A percentile compares a stretch with the other conserved stretches of the same genome.
Evolutionary conservation across 768 basidiomycete species (phyloP).

Genomic region (Leccinum subtestaceum): DNA sequence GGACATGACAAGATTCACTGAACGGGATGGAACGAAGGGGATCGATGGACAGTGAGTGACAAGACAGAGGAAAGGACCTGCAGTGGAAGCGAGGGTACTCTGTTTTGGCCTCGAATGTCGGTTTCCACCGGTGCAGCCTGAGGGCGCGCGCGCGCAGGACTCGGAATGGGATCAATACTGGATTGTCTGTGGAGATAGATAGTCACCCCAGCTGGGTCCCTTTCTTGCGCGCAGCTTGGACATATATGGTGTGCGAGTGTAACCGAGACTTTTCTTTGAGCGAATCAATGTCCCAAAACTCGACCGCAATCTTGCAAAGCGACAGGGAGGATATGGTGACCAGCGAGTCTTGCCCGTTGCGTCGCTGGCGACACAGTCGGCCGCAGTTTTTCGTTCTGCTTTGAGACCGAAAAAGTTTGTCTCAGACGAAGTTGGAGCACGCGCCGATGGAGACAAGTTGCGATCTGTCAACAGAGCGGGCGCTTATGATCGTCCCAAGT

Average conservation of each 20-base stretch:
- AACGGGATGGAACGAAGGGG: slow-evolving; percentile 45
- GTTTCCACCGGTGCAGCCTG: slow-evolving; percentile 44
- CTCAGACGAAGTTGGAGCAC: slow-evolving; percentile 37
- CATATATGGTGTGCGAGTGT: slow-evolving; percentile 84
- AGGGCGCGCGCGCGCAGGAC: slow-evolving; percentile 35
- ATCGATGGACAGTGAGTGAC: slow-evolving; percentile 36
- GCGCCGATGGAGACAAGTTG: slow-evolving; percentile 21
- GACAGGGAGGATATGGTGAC: slow-evolving; percentile 74
- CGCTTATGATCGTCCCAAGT: background rate
- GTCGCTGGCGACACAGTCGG: slow-evolving; percentile 42
- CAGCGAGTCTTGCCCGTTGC: slow-evolving; percentile 47
- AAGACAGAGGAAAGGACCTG: slow-evolving; percentile 28
- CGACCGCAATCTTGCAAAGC: slow-evolving; percentile 65
- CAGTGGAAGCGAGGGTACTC: slow-evolving; percentile 31
- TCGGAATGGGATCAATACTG: slow-evolving; percentile 71
- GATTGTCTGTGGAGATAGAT: slow-evolving; percentile 89
- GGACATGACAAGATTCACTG: slow-evolving; percentile 19
- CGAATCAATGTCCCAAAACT: slow-evolving; percentile 83
- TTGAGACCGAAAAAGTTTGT: slow-evolving; percentile 64
- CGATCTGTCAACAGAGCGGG: slow-evolving; percentile 24
- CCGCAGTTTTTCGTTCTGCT: slow-evolving; percentile 41
- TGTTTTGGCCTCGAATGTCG: slow-evolving; percentile 24
- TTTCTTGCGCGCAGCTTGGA: slow-evolving; percentile 87
- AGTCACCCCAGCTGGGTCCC: slow-evolving; percentile 73
- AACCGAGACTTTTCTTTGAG: slow-evolving; percentile 83